Evolutionary conservation across 768 basidiomycete species (phyloP).

Genomic region (Bullera alba): DNA sequence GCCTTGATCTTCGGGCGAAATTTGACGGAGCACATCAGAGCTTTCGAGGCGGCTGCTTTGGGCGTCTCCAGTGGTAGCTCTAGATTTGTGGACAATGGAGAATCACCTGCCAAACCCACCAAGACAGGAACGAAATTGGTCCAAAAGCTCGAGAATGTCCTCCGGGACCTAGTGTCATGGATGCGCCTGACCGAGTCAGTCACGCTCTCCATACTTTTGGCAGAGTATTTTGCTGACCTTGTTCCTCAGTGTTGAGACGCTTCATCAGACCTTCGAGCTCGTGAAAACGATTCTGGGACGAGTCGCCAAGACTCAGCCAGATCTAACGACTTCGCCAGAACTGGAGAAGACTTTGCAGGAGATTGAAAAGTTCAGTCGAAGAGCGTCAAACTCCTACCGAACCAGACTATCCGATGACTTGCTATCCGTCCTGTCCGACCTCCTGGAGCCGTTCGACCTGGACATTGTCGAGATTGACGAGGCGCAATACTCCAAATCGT

Average conservation of each 20-base stretch:
- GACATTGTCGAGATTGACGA: constrained; percentile 54
- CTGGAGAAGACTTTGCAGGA: constrained; percentile 56
- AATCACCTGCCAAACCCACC: constrained; percentile 53
- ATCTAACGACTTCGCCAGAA: constrained; percentile 15
- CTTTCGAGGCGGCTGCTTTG: constrained; percentile 66
- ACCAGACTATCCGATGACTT: constrained; percentile 48
- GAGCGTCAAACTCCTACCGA: constrained; percentile 26
- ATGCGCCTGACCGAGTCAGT: constrained; percentile 82
- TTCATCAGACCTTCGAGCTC: constrained; percentile 80
- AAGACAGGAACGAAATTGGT: constrained; percentile 67
- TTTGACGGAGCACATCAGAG: constrained; percentile 69
- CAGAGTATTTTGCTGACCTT: constrained; percentile 2
- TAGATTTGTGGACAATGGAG: constrained; percentile 5
- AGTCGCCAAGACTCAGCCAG: constrained; percentile 59
- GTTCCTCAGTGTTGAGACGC: constrained; percentile 55
- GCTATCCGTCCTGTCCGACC: constrained; percentile 60
- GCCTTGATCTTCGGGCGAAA: constrained; percentile 88
- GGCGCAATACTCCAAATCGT: constrained; percentile 52
- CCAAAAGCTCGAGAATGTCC: constrained; percentile 64
- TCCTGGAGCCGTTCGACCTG: constrained; percentile 56
- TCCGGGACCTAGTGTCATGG: constrained; percentile 77
- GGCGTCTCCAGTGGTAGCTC: constrained; percentile 26
- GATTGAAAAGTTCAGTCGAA: constrained; percentile 50
- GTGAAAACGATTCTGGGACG: constrained; percentile 70
- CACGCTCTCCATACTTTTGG: constrained; percentile 8